Conservation (phyloP, 306 rosid species). For the Fragaria iinumae region DNA sequence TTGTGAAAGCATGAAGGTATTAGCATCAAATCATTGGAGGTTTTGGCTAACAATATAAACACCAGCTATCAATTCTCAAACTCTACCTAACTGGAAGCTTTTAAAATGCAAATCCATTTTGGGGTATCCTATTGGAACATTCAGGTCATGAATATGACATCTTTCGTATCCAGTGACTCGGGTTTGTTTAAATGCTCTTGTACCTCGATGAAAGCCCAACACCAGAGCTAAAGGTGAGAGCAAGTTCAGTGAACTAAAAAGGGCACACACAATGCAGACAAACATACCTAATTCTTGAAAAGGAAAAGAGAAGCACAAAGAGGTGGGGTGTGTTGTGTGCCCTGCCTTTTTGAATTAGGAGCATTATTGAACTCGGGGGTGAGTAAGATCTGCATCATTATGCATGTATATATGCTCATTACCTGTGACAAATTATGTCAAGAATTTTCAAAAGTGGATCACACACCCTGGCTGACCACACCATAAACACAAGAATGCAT, state of each 20-base stretch:
- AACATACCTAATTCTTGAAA: background rate
- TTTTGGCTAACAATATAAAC: background rate
- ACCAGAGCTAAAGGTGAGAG: background rate
- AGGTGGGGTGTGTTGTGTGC: constrained; percentile 3
- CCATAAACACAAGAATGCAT: background rate
- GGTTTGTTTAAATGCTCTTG: background rate
- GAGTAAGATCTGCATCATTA: constrained; percentile 8
- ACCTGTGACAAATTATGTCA: constrained; percentile 3
- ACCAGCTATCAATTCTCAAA: background rate
- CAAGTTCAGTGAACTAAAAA: background rate
- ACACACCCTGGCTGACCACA: constrained; percentile 11
- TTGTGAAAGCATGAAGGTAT: background rate
- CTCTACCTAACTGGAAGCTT: background rate
- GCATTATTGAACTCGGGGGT: background rate
- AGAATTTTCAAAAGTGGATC: background rate
- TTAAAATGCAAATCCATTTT: background rate
- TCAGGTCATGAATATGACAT: background rate
- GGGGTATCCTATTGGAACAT: background rate
- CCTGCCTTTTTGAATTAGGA: background rate
- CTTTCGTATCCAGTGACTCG: background rate
- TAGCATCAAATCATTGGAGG: background rate
- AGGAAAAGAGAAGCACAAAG: background rate
- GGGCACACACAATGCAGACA: background rate
- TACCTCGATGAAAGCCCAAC: background rate
- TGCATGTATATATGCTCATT: background rate